Evolutionary conservation across 176 grass and related monocot species (phyloP), one percentile per base, ranked within the genome.

Genomic region (Oryza longistaminata): DNA sequence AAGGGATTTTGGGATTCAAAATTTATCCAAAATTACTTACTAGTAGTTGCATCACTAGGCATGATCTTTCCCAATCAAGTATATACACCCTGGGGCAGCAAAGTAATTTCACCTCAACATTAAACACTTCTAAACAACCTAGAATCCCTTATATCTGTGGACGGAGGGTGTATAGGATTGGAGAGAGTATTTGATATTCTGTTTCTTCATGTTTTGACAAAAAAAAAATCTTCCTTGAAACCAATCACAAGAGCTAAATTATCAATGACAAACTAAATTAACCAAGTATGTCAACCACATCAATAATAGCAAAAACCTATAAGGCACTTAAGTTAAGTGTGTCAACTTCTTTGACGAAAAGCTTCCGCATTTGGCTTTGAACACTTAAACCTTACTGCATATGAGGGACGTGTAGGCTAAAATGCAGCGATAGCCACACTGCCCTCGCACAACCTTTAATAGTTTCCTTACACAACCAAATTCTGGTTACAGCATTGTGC

Each of bases 391-490:
- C 29, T 53, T 17, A 43, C 55, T 11, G 10, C 1, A 2, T 43
- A 11, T 16, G 19, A 66, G 39, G 66, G 64, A 2, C 55, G 75
- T 37, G 69, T 35, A 64, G 8, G n/a, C 11, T 21, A 79, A 70
- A 64, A 40, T 50, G 9, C 5, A 27, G 31, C 11, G 43, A 48
- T 73, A 24, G 50, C 68, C 44, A 44, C 46, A 49, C 13, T 15
- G 4, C 19, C 70, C 2, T 4, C 70, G 68, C 69, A 75, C 11
- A 9, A 45, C 17, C 22, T 24, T 10, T 43, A 11, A 11, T 43
- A 43, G 42, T 43, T 8, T 67, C 66, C 86, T 77, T 6, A 44
- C 33, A 81, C 14, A 73, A 71, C 11, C 58, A 77, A 39, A 82
- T 44, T 35, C 66, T 55, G 48, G 2, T 25, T 3, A 87, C 11